Evolutionary conservation across 176 grass and related monocot species (phyloP).

Genomic region (Poa pratensis): DNA sequence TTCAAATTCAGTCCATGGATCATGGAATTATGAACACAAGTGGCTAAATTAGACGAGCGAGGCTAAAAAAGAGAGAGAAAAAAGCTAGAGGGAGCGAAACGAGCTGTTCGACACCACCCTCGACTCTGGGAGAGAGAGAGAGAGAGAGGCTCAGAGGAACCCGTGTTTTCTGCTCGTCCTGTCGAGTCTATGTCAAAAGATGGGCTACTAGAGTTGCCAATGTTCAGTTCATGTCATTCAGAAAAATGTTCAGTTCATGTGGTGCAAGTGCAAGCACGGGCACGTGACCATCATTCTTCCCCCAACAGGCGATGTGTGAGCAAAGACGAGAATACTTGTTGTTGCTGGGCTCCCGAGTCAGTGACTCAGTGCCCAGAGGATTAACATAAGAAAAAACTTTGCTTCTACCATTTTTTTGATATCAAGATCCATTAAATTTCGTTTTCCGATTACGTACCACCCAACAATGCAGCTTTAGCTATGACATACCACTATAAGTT

Average conservation of each 20-base stretch:
- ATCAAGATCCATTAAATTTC: background rate
- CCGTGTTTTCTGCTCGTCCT: constrained; percentile 48
- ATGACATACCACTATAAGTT: background rate
- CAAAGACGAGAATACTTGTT: constrained; percentile 6
- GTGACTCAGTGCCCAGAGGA: background rate
- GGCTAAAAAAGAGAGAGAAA: too few relatives aligned
- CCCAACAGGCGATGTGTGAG: background rate
- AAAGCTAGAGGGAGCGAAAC: background rate
- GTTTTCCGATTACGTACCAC: background rate
- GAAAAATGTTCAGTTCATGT: constrained; percentile 18
- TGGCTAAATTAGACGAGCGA: background rate
- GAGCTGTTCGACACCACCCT: background rate
- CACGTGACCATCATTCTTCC: constrained; percentile 21
- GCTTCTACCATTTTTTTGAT: too few relatives aligned
- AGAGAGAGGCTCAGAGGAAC: background rate
- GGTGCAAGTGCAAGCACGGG: constrained; percentile 3
- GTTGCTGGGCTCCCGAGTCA: background rate
- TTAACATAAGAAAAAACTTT: too few relatives aligned
- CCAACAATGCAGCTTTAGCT: background rate
- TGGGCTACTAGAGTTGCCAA: constrained; percentile 22
- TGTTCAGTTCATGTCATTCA: constrained; percentile 28
- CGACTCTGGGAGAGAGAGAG: background rate
- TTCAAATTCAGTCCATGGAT: background rate
- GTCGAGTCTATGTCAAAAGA: constrained; percentile 52
- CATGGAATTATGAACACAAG: background rate